Base-by-base conservation (phyloP, 116 monocot species). In the Dioscorea cayenensis region DNA sequence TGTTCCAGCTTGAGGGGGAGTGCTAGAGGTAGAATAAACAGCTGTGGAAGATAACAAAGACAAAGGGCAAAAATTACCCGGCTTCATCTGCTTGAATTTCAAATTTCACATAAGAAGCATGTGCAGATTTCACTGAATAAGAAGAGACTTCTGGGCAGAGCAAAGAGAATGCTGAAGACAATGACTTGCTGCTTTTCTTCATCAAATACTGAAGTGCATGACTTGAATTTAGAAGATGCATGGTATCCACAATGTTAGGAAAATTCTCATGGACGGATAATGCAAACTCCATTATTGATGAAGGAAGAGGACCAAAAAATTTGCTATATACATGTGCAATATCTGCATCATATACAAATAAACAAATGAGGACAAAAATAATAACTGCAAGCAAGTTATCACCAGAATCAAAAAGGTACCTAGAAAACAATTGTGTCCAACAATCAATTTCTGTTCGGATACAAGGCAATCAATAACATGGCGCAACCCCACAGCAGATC, bases 361-460 rank as follows among this genome's bases (percentile, higher is more conserved):
- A 71, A 64, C n/a, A 73, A 22, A 4, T 68, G 18, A 81, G 63
- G 25, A 76, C 32, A 72, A 71, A 16, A n/a, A 50, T 16, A 76
- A 70, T n/a, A 38, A 59, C 20, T 5, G 52, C 27, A 69, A 49
- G 49, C 20, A 20, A 68, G 18, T n/a, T 50, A 66, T 36, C 32
- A 14, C 17, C 29, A 16, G 18, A 66, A 36, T 36, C 27, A 52
- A 16, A 10, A 23, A 0, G 43, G 19, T 81, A 89, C 97, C 97
- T 75, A 99, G 72, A 75, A 94, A 83, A 73, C 99, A 99, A 76
- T 87, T 94, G 68, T 99, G 91, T 38, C 99, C 99, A 79, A 99
- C 87, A 79, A 94, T 80, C 76, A 99, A 75, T 63, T 99, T 99
- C 51, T 80, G 19, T 72, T 91, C 90, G 63, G 89, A 81, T 35